Base-by-base conservation (phyloP, 768 basidiomycete genomes). In the Leccinum sublutescens region DNA sequence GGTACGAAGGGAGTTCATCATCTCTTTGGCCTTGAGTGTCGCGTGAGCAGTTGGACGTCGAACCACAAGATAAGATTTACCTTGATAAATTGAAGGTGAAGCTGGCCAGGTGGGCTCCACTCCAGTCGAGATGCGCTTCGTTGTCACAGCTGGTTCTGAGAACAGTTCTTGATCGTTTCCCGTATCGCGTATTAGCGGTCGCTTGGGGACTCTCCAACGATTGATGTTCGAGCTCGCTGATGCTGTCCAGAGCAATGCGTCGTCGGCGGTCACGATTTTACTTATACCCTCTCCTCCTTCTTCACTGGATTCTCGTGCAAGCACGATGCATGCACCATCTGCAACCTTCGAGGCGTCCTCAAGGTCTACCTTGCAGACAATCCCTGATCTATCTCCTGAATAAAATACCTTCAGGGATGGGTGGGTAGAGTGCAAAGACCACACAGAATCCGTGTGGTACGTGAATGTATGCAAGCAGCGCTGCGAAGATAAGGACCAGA, bases 391-490 rank as follows among this genome's bases (percentile, higher is more conserved):
- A 66, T 98, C 96, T 10, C 96, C 97, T 0, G 95, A 97, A 75
- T 96, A 98, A 77, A 99, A 99, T 2, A 86, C 80, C 70, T 86
- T 86, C 54, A 99, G 79, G 8, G 88, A 85, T 0, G 95, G 92
- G 70, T 98, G 95, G 0, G 85, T 80, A 9, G 95, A 96, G 69
- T 85, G 85, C 7, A 99, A 78, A 0, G 95, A 88, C 96, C 97
- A 98, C 50, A 98, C 94, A 14, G 90, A 91, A 60, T 95, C 93
- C 14, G 91, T 86, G 71, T 98, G 96, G 68, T 98, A 89, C 0
- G 92, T 91, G 77, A 98, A 99, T 2, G 96, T 98, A 68, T 99
- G 95, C 15, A 99, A 76, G 68, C 94, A 96, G 11, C 91, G 83
- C 69, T 98, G 95, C 0, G 92, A 85, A 1, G 82, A 75, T 17